Conservation (phyloP, 768 basidiomycete genomes). For the Pleurotus tuoliensis region DNA sequence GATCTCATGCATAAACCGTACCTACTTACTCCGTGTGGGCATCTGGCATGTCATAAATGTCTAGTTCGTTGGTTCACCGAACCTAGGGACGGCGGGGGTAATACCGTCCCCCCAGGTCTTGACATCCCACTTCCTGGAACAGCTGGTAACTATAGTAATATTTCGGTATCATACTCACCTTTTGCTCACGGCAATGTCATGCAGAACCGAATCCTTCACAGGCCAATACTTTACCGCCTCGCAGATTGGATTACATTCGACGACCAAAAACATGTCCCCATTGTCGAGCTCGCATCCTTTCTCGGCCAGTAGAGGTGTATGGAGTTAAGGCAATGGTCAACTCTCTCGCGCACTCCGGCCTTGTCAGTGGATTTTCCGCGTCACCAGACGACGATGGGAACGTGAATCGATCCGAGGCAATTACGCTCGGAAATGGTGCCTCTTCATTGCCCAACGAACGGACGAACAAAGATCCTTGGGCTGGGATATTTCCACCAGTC, state of each 20-base stretch:
- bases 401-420: slow-evolving; percentile 12
- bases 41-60: slow-evolving; percentile 67
- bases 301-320: slow-evolving; percentile 70
- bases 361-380: slow-evolving; percentile 30
- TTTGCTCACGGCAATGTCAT: no score
- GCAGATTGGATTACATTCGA: slow-evolving; percentile 11
- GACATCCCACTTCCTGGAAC: slow-evolving; percentile 1
- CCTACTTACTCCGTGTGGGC: slow-evolving; percentile 73
- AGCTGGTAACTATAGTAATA: background rate
- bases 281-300: slow-evolving; percentile 57
- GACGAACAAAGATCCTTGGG: slow-evolving; percentile 7
- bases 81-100: slow-evolving; percentile 17
- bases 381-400: slow-evolving; percentile 14
- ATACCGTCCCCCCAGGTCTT: slow-evolving; percentile 29
- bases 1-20: slow-evolving; percentile 72
- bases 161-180: no score
- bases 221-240: slow-evolving; percentile 44
- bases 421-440: slow-evolving; percentile 14
- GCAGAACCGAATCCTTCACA: slow-evolving; percentile 7
- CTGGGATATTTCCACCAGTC: slow-evolving; percentile 8
- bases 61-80: slow-evolving; percentile 76
- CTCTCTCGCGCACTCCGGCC: slow-evolving; percentile 47
- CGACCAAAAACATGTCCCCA: slow-evolving; percentile 64
- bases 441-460: background rate
- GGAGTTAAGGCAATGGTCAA: slow-evolving; percentile 63